phyloP scores from a whole-genome alignment of 1,284 basidiomycete species.

The Thecaphora thlaspeos region DNA sequence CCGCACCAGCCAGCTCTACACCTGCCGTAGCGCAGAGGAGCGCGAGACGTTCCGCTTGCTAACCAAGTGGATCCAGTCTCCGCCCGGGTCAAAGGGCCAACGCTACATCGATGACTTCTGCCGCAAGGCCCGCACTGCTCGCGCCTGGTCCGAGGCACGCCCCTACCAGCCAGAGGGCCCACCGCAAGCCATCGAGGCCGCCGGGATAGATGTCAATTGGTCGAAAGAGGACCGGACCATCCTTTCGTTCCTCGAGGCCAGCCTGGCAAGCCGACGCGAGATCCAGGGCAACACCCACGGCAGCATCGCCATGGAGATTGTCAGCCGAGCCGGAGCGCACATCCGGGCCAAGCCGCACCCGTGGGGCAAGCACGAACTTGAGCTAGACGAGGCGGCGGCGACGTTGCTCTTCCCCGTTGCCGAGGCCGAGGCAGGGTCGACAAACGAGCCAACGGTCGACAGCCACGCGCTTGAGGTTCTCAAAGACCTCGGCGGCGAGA shows the following conservation, averaged over 20 bases:
- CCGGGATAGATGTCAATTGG: constrained; percentile 59
- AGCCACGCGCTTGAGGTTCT: constrained; percentile 11
- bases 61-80: constrained; percentile 62
- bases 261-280: constrained; percentile 65
- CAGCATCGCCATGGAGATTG: constrained; percentile 64
- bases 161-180: constrained; percentile 65
- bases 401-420: constrained; percentile 2
- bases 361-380: background rate
- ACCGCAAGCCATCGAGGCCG: constrained; percentile 60
- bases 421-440: background rate
- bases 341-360: constrained; percentile 25
- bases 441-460: background rate
- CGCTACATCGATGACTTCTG: constrained; percentile 44
- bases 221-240: constrained; percentile 67
- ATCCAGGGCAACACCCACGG: constrained; percentile 70
- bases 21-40: constrained; percentile 69
- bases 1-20: constrained; percentile 66
- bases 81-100: constrained; percentile 14
- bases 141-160: constrained; percentile 54
- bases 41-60: constrained; percentile 66
- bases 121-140: constrained; percentile 51
- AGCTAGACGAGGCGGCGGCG: constrained; percentile 4
- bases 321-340: constrained; percentile 64
- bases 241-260: constrained; percentile 68
- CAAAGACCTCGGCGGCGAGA: constrained; percentile 14